Percentiles rank a stretch among this genome's conserved stretches.
Evolutionary conservation across 257 asterid genomes (phyloP).

Genomic region (Scutellaria barbata): DNA sequence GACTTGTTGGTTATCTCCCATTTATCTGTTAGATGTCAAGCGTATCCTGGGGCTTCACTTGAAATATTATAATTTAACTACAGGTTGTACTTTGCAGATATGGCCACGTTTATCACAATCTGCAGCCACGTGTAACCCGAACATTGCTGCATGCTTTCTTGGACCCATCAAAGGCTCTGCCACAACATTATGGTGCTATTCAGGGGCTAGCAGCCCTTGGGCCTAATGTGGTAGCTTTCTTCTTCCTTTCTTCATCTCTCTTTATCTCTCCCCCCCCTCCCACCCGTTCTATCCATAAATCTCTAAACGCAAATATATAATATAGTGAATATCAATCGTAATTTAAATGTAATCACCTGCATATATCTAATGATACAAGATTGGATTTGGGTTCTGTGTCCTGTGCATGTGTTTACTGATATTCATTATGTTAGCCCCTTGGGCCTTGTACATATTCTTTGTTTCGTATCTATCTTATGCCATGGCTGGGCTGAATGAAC

Average conservation of each 20-base stretch:
- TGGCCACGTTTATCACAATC: slow-evolving; percentile 83
- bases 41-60: slow-evolving; percentile 16
- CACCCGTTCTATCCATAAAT: background rate
- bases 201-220: slow-evolving; percentile 96
- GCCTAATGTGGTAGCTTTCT: slow-evolving; percentile 74
- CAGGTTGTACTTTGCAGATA: slow-evolving; percentile 56
- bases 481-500: slow-evolving; percentile 16
- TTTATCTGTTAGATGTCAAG: slow-evolving; percentile 27
- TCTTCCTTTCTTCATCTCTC: background rate
- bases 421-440: background rate
- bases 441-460: background rate
- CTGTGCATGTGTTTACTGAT: background rate
- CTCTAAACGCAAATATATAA: background rate
- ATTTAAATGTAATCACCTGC: no score
- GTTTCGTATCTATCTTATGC: slow-evolving; percentile 4
- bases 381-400: background rate
- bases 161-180: slow-evolving; percentile 86
- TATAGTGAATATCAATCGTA: no score
- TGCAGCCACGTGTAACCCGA: slow-evolving; percentile 85
- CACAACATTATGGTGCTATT: slow-evolving; percentile 98
- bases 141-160: slow-evolving; percentile 84
- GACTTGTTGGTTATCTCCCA: slow-evolving; percentile 24
- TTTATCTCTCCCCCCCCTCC: background rate
- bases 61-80: background rate
- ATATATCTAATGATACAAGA: background rate